Conservation (phyloP, 2,329 filamentous ascomycete species). For the Ophiocordyceps camponoti-leonardi region DNA sequence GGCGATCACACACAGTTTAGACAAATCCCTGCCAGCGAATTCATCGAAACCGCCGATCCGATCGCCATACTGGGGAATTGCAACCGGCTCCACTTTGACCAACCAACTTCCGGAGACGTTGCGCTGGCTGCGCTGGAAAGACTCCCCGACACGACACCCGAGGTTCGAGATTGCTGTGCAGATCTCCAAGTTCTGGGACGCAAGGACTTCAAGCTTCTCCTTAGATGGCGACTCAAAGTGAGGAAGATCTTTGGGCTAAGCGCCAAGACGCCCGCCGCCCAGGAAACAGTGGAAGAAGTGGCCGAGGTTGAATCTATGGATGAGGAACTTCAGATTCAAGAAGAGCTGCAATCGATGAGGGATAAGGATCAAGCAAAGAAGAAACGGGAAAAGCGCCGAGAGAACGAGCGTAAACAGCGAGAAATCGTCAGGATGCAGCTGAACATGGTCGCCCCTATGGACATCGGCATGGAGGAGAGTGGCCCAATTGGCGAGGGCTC, state of each 20-base stretch:
- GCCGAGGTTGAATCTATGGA: slow-evolving; percentile 81
- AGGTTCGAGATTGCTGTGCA: slow-evolving; percentile 60
- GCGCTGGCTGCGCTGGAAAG: slow-evolving; percentile 74
- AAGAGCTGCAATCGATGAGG: slow-evolving; percentile 67
- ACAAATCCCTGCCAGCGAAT: slow-evolving; percentile 73
- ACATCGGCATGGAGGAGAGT: slow-evolving; percentile 81
- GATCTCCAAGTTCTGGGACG: slow-evolving; percentile 83
- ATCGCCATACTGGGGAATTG: slow-evolving; percentile 78
- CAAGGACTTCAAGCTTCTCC: slow-evolving; percentile 81
- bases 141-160: slow-evolving; percentile 69
- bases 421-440: slow-evolving; percentile 95
- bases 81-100: slow-evolving; percentile 71
- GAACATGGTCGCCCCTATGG: slow-evolving; percentile 89
- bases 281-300: slow-evolving; percentile 44
- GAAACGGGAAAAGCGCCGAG: slow-evolving; percentile 68
- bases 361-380: slow-evolving; percentile 62
- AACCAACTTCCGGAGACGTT: slow-evolving; percentile 66
- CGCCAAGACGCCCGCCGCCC: slow-evolving; percentile 45
- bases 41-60: slow-evolving; percentile 84
- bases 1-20: slow-evolving; percentile 89
- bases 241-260: slow-evolving; percentile 81
- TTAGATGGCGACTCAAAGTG: slow-evolving; percentile 80
- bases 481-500: slow-evolving; percentile 63
- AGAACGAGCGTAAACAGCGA: slow-evolving; percentile 88
- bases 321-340: slow-evolving; percentile 78